Base-by-base conservation (phyloP, 2,329 filamentous ascomycete genomes). In the Amauroascus niger region DNA sequence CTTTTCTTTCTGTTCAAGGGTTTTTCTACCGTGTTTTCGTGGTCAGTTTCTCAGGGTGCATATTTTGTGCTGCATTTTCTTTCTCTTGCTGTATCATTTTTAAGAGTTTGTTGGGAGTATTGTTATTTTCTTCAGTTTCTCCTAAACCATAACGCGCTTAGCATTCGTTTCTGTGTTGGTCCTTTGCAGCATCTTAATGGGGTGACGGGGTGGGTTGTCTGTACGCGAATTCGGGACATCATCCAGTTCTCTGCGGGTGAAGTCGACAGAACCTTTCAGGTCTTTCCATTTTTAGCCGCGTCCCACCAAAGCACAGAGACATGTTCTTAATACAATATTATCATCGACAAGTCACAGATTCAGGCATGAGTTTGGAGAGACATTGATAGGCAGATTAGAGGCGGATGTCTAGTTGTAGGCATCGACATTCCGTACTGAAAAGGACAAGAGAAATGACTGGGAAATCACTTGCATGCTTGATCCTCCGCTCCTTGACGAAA, bases 401-500 rank as follows among this genome's bases (percentile, higher is more conserved):
- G 18, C 65, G 65, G 41, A 69, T 69, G 18, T 66, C 66, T 53
- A 18, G 1, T 22, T n/a, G n/a, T 50, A 13, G 9, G 24, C 1
- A 40, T 40, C 13, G 28, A 20, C 32, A 39, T 11, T n/a, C 3
- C 6, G 9, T 14, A 35, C 6, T 35, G 13, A 14, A 5, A 35
- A 35, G 33, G 13, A 6, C 8, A 24, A 24, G 26, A 24, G 2
- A 37, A 22, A 7, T 13, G 13, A 14, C n/a, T 20, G 26, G 9
- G 26, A 2, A 39, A 18, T 11, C 18, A 20, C 5, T 22, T 40
- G 32, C 24, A 8, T 55, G 44, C 49, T 49, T 52, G 65, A 69
- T 53, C 65, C 67, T 11, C 65, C 67, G 18, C 67, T n/a, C 67
- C 0, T 67, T 69, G 49, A 69, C 62, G 1, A 66, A 59, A 16